Evolutionary conservation across 176 grass and related monocot genomes (phyloP).

Genomic region (maize (Zea mays)): DNA sequence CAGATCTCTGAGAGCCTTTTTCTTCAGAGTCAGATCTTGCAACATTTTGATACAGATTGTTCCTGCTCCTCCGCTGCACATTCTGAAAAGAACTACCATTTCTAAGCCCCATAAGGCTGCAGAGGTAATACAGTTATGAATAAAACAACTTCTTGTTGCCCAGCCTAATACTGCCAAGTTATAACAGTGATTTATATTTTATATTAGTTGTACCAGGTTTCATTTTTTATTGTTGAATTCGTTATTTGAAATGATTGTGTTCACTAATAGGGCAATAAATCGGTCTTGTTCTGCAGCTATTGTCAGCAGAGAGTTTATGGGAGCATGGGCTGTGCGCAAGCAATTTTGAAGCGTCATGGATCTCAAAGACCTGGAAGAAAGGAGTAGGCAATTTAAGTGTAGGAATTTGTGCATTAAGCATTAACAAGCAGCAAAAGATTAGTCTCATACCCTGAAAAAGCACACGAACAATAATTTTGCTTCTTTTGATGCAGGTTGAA

Average conservation of each 20-base stretch:
- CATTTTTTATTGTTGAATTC: neutral
- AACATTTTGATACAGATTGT: neutral
- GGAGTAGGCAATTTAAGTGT: constrained; percentile 69
- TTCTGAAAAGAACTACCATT: neutral
- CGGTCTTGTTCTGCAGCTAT: constrained; percentile 53
- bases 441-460: constrained; percentile 9
- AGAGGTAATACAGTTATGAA: neutral
- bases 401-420: constrained; percentile 27
- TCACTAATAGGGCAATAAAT: constrained; percentile 11
- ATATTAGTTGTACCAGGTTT: neutral
- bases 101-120: neutral
- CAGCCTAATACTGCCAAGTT: neutral
- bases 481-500: constrained; percentile 62
- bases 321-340: constrained; percentile 78
- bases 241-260: neutral
- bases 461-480: neutral
- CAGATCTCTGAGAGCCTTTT: neutral
- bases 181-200: neutral
- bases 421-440: neutral
- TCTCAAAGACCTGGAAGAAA: constrained; percentile 63
- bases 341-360: constrained; percentile 76
- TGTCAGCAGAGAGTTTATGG: constrained; percentile 75
- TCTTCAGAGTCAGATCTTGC: neutral
- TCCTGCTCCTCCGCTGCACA: neutral
- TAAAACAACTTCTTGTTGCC: neutral